Evolutionary conservation across 257 asterid species (phyloP), one percentile per base, ranked within the genome.

Genomic region (Plectranthus barbatus): DNA sequence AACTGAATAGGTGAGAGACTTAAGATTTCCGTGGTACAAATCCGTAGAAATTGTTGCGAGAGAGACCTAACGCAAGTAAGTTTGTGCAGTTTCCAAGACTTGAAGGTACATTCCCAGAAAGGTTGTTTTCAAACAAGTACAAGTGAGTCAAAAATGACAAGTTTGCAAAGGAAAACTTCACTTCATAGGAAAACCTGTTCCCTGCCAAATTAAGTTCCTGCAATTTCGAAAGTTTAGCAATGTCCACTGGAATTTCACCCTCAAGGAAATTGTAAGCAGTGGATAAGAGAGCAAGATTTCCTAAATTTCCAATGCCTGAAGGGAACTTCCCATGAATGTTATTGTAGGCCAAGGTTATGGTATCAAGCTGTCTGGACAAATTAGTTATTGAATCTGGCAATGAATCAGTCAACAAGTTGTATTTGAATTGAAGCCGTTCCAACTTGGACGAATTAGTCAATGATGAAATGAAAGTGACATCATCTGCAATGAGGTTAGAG

Each of bases 251-350:
- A n/a, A 80, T 66, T 20, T 58, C 9, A 26, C 77, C 79, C 1
- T 63, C 47, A 12, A 80, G 67, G 33, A 47, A 53, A 68, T 80
- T 80, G 47, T 34, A 17, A 34, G 37, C 31, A 50, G 74, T 42
- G 6, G 11, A 31, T 2, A 77, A 7, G 6, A 9, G 3, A 44
- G 60, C 42, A 1, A 80, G 21, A 12, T 67, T 54, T 19, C 23
- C 37, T 26, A 80, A 75, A 44, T 77, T 72, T 24, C 34, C 62
- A n/a, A 80, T 66, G 42, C 60, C 76, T 13, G 36, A 18, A 12
- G 77, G 83, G 24, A 80, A 59, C 23, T 62, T 52, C 19, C 86
- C 83, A 1, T 58, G 74, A 11, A 80, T 33, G 37, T 74, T 69
- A 59, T 63, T 77, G 17, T 1, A 4, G 5, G 0, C 1, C 5